Base-by-base conservation (phyloP, 352 stramenopile species). In the Phytopythium vexans region DNA sequence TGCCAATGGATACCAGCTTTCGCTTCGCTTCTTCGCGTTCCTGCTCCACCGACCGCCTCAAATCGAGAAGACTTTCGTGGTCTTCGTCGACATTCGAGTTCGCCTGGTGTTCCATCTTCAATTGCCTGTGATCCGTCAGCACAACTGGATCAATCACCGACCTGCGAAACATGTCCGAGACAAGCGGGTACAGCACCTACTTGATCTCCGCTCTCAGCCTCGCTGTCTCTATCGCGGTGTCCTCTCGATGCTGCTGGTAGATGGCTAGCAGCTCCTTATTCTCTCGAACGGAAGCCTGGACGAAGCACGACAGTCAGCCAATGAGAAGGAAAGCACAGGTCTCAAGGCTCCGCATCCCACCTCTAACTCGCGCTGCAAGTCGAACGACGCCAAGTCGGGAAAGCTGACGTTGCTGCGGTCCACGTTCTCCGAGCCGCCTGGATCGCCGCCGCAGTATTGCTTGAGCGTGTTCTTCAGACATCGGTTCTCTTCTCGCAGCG, bases 261-360 rank as follows among this genome's bases (percentile, higher is more conserved):
- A 90, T 74, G 0, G 37, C 49, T n/a, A 89, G 76, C 3, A 92
- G 51, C 49, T 92, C 82, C 47, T 87, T 90, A 60, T 89, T 86
- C 48, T 90, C 79, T 27, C 74, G 56, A 36, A 88, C 74, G 8
- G 77, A 88, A 11, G 73, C 53, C 70, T 91, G 40, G 11, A 52
- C 32, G 14, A 8, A 3, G 16, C 15, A 59, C 16, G 42, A 32
- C 52, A 0, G 33, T 6, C 35, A 42, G 3, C 16, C 35, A 7
- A 41, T 55, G n/a, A 32, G 31, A 35, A 1, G 36, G 31, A 50
- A 21, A 16, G 0, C 10, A n/a, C 21, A 46, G 15, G n/a, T 8
- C 5, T 33, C 2, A 47, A n/a, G 7, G 12, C 0, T 34, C 33
- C 3, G n/a, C 46, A 42, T 38, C 12, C 1, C 8, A 73, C 68